A percentile compares a stretch with the other conserved stretches of the same genome.
Evolutionary conservation across 805 yeast genomes (phyloP).

Genomic region (Kazachstania psychrophila): DNA sequence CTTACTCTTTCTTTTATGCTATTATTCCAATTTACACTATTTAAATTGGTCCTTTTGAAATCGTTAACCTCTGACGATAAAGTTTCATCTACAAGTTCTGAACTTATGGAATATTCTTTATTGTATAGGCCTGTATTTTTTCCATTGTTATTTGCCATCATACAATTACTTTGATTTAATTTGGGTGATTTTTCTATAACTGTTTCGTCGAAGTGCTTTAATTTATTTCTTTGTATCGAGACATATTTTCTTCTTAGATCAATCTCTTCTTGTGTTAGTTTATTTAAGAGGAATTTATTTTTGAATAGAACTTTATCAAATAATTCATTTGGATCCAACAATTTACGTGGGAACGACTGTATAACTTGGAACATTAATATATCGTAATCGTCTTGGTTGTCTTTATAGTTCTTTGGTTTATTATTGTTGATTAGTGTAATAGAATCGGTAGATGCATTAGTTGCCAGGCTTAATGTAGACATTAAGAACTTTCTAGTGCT

Average conservation of each 20-base stretch:
- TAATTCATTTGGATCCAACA: conserved; percentile 58
- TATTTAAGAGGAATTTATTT: conserved; percentile 59
- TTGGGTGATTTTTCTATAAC: neutral
- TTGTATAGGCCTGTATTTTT: neutral
- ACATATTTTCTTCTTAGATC: conserved; percentile 70
- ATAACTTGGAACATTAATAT: conserved; percentile 71
- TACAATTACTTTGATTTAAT: neutral
- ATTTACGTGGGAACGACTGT: conserved; percentile 68
- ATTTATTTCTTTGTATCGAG: conserved; percentile 41
- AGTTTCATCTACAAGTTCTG: conserved; percentile 26
- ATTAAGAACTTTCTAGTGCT: conserved; percentile 2
- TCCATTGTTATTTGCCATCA: neutral
- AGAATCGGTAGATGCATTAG: conserved; percentile 1
- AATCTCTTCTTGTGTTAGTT: conserved; percentile 72
- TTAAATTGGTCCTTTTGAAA: conserved; percentile 27
- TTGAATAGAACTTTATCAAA: conserved; percentile 62
- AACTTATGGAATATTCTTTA: conserved; percentile 9
- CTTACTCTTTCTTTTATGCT: conserved; percentile 46
- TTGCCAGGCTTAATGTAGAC: conserved; percentile 2
- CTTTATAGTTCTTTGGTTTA: neutral
- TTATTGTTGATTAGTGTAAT: neutral
- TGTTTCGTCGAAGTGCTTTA: conserved; percentile 5
- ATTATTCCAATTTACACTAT: conserved; percentile 54
- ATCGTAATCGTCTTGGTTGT: conserved; percentile 31
- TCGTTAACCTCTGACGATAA: conserved; percentile 34